Evolutionary conservation across 1,284 basidiomycete species (phyloP).

Genomic region (Gomphus bonarii): DNA sequence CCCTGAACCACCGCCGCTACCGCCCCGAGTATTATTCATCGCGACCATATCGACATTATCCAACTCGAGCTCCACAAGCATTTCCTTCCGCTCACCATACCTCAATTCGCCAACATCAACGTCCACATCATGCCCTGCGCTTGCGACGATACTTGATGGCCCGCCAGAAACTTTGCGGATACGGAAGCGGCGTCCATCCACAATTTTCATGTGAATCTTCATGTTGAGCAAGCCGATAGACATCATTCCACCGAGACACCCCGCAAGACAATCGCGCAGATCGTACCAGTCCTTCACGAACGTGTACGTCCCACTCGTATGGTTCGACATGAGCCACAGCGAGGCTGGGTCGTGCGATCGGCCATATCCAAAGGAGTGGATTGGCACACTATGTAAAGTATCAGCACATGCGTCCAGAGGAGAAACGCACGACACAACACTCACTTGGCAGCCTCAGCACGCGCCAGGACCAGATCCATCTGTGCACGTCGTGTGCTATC

Average conservation of each 20-base stretch:
- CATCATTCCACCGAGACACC: conserved; percentile 91
- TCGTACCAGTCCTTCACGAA: conserved; percentile 96
- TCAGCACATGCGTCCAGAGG: neutral
- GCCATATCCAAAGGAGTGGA: conserved; percentile 95
- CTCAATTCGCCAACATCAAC: conserved; percentile 89
- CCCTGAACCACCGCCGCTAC: neutral
- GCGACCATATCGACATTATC: conserved; percentile 51
- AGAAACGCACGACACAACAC: conserved; percentile 9
- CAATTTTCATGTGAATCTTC: conserved; percentile 86
- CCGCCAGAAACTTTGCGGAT: conserved; percentile 88
- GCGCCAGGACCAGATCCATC: conserved; percentile 96
- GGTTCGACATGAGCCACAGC: conserved; percentile 98
- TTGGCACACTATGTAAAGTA: conserved; percentile 49
- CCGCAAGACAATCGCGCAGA: conserved; percentile 79
- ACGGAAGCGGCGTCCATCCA: conserved; percentile 74
- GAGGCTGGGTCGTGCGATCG: conserved; percentile 94
- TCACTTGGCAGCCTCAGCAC: conserved; percentile 85
- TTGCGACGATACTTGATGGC: conserved; percentile 70
- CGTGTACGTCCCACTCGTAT: conserved; percentile 92
- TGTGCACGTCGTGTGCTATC: conserved; percentile 89
- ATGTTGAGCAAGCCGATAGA: conserved; percentile 82
- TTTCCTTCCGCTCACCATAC: conserved; percentile 88
- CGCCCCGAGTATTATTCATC: neutral
- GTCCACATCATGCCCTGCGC: conserved; percentile 87
- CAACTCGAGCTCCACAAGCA: conserved; percentile 88